Evolutionary conservation across 139 green algal genomes (phyloP).

Genomic region (Parachlorella kessleri): DNA sequence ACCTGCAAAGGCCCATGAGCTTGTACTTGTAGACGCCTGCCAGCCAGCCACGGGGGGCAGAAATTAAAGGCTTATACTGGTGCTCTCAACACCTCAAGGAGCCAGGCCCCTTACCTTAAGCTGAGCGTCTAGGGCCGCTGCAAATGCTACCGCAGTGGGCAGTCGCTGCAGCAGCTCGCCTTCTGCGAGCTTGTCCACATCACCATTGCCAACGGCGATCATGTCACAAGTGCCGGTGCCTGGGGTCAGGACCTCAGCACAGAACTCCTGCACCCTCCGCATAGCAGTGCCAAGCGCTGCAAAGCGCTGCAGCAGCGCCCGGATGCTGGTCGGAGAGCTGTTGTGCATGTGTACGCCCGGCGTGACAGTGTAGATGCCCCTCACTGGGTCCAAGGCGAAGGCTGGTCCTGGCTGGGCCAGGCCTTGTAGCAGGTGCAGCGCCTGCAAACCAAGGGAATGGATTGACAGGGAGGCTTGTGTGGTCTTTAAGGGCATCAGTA

Average conservation of each 20-base stretch:
- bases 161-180: constrained; percentile 6
- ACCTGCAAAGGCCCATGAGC: no score
- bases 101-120: neutral
- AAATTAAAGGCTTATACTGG: no score
- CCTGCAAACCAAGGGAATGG: no score
- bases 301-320: constrained; percentile 21
- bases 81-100: no score
- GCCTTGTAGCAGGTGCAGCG: constrained; percentile 29
- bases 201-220: no score
- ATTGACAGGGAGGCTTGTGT: no score
- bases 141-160: constrained; percentile 43
- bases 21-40: no score
- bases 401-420: constrained; percentile 19
- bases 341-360: constrained; percentile 19
- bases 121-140: constrained; percentile 26
- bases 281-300: neutral
- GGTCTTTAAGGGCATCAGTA: no score
- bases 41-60: no score
- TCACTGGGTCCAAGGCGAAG: constrained; percentile 18
- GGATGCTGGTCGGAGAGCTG: neutral
- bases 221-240: no score
- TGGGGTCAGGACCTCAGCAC: neutral
- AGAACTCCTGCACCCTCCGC: constrained; percentile 21
- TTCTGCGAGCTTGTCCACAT: no score
- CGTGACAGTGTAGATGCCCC: neutral